Evolutionary conservation across 2,329 filamentous ascomycete species (phyloP).

Genomic region (Capronia coronata): DNA sequence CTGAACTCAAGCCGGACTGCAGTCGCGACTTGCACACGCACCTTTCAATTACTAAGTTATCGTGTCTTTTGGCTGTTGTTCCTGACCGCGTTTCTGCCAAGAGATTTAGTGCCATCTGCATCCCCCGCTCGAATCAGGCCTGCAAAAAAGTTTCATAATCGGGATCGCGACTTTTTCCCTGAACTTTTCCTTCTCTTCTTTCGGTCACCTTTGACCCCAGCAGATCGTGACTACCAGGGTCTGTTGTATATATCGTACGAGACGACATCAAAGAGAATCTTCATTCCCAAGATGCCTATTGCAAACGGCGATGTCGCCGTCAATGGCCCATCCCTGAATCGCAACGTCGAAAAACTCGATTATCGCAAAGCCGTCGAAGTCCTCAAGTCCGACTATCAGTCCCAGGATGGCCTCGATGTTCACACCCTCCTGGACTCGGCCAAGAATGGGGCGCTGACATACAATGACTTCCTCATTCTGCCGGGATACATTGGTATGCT

Average conservation of each 20-base stretch:
- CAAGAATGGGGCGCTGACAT: constrained; percentile 87
- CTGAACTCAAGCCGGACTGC: no score
- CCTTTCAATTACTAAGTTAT: no score
- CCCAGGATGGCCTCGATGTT: constrained; percentile 78
- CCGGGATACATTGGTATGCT: constrained; percentile 83
- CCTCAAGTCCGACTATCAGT: constrained; percentile 68
- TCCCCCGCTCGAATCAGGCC: constrained; percentile 38
- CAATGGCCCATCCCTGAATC: constrained; percentile 43
- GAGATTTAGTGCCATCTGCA: background rate
- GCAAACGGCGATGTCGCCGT: constrained; percentile 57
- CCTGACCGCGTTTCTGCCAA: background rate
- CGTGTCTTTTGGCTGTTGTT: no score
- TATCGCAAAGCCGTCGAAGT: constrained; percentile 69
- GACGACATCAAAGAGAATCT: constrained; percentile 11
- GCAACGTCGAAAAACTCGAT: constrained; percentile 59
- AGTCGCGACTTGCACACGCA: no score
- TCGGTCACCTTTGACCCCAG: constrained; percentile 22
- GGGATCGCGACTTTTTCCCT: constrained; percentile 28
- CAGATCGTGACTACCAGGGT: constrained; percentile 19
- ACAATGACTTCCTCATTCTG: constrained; percentile 96
- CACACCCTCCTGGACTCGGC: constrained; percentile 83
- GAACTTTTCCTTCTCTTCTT: constrained; percentile 9
- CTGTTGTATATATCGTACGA: constrained; percentile 28
- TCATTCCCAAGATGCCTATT: constrained; percentile 57
- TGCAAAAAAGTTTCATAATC: constrained; percentile 29